Base-by-base conservation (phyloP, 2,329 filamentous ascomycete species). In the Aspergillus uvarum region DNA sequence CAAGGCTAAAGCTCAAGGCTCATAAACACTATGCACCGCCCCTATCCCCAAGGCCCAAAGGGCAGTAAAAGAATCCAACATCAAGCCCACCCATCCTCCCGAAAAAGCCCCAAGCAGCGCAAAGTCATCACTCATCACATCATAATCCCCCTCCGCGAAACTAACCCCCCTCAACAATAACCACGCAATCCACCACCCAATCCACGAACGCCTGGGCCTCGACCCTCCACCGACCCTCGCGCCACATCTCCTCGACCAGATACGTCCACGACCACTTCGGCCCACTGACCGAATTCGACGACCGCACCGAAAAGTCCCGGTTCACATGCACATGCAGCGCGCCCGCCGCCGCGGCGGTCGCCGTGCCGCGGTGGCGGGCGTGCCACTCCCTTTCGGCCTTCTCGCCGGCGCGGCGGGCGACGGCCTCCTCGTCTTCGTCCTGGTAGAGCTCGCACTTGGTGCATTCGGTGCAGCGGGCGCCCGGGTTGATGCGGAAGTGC, bases 401-500 rank as follows among this genome's bases (percentile, higher is more conserved):
- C 67, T 87, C 85, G 48, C 87, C 88, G 0, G 91, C 90, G 60
- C 85, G 82, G 52, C 82, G 82, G 35, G 92, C 82, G 21, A 91
- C 86, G 35, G 81, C 79, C 61, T 92, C 86, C 72, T 93, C 90
- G 57, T 87, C 84, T 76, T 93, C 89, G 78, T 88, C 90, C 48
- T 80, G 75, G 67, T 86, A 86, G 11, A 94, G 81, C 70, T 92
- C 92, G 76, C 90, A 94, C 68, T 86, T 87, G 47, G 88, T 87
- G 77, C 95, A 98, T 74, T 96, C 87, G 1, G 75, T 82, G 74
- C 95, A 99, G 14, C 82, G 81, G 14, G 85, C 84, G 52, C 93
- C 92, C 0, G 89, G 91, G 62, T 90, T 85, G 10, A 91, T 89
- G 8, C 95, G 85, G 74, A 98, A 98, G 77, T 98, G 95, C 73